Percentiles rank a stretch among this genome's conserved stretches.
Evolutionary conservation across 2,329 filamentous ascomycete genomes (phyloP).

Genomic region (Exophiala viscosa): DNA sequence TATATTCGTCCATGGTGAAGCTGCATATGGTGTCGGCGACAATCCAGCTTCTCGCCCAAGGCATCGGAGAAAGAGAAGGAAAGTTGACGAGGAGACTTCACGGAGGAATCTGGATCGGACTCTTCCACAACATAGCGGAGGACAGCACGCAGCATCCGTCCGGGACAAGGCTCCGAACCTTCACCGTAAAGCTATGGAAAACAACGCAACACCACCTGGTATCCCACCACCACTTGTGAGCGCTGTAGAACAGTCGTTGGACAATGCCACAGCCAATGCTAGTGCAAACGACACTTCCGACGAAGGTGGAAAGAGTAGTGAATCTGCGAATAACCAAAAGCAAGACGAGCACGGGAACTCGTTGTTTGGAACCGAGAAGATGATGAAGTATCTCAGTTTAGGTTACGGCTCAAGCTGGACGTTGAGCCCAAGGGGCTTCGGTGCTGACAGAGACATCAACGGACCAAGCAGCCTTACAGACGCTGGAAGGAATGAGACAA

Average conservation of each 20-base stretch:
- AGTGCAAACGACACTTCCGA: not conserved
- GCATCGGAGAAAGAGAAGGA: conserved; percentile 34
- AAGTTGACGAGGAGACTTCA: conserved; percentile 26
- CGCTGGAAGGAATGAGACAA: not conserved
- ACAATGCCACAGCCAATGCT: conserved; percentile 22
- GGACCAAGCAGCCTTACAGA: not conserved
- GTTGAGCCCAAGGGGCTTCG: conserved; percentile 33
- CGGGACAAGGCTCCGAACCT: conserved; percentile 10
- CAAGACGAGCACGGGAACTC: conserved; percentile 24
- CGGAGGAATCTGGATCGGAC: not conserved
- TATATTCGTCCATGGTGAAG: conserved; percentile 76
- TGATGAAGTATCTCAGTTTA: conserved; percentile 49
- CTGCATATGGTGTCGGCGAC: conserved; percentile 79
- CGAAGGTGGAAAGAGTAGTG: conserved; percentile 17
- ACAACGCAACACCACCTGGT: conserved; percentile 33
- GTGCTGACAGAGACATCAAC: not conserved
- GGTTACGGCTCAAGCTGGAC: conserved; percentile 50
- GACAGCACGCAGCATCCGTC: conserved; percentile 9
- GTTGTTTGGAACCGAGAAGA: conserved; percentile 40
- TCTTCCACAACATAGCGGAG: not conserved
- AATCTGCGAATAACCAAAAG: not conserved
- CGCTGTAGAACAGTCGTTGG: conserved; percentile 26
- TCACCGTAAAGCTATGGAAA: conserved; percentile 23
- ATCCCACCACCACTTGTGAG: conserved; percentile 45
- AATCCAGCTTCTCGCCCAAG: conserved; percentile 67